Evolutionary conservation across 2,329 filamentous ascomycete genomes (phyloP).

Genomic region (Arthrobotrys musiformis): DNA sequence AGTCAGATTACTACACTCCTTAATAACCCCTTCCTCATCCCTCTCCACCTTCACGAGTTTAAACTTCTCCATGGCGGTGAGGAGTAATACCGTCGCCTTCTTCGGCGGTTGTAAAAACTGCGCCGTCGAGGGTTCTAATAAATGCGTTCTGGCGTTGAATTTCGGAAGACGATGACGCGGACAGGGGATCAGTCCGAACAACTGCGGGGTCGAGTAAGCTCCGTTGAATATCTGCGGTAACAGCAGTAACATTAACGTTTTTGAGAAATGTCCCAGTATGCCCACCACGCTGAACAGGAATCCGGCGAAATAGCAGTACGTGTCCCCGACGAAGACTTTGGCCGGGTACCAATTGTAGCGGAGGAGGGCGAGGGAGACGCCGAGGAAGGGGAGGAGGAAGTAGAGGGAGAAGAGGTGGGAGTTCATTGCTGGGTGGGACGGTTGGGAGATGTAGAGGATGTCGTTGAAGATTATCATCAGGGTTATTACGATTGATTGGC

Average conservation of each 20-base stretch:
- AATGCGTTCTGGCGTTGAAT: constrained; percentile 84
- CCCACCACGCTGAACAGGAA: constrained; percentile 99
- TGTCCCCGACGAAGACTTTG: constrained; percentile 95
- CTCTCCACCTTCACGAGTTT: constrained; percentile 75
- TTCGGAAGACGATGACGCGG: constrained; percentile 89
- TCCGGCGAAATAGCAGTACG: constrained; percentile 98
- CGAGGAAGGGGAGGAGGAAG: constrained; percentile 91
- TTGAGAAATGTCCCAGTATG: constrained; percentile 97
- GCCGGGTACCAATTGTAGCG: constrained; percentile 96
- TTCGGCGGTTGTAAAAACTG: constrained; percentile 75
- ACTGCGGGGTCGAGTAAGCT: constrained; percentile 87
- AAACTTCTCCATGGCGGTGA: constrained; percentile 76
- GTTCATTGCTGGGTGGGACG: constrained; percentile 91
- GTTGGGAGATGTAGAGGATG: constrained; percentile 81
- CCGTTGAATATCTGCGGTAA: constrained; percentile 98
- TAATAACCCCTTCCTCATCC: constrained; percentile 74
- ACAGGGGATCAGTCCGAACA: constrained; percentile 90
- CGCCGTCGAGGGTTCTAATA: constrained; percentile 87
- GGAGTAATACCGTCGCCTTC: constrained; percentile 70
- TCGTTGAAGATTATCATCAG: constrained; percentile 86
- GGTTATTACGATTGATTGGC: constrained; percentile 91
- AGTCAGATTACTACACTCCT: constrained; percentile 88
- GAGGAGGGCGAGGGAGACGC: constrained; percentile 86
- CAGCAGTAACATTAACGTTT: constrained; percentile 89
- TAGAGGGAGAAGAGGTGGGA: constrained; percentile 96